phyloP scores from a whole-genome alignment of 306 rosid species.

The Fragaria vesca region DNA sequence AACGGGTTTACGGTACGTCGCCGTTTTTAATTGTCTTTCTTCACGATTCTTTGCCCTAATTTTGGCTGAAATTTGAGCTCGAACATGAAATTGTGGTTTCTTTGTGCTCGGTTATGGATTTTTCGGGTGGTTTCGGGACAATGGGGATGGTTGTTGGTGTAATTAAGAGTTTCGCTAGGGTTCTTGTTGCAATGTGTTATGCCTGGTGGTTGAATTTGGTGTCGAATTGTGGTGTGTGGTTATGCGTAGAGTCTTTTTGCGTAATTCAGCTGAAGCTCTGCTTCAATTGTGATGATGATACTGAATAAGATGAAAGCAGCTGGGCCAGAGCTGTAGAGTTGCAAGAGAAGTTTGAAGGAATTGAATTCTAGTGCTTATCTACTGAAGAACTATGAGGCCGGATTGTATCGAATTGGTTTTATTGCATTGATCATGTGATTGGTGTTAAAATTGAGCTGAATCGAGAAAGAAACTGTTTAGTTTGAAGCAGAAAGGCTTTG shows the following conservation, averaged over 20 bases:
- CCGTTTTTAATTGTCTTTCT: not conserved
- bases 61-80: not conserved
- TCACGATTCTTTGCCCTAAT: not conserved
- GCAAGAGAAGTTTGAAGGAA: not conserved
- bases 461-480: not conserved
- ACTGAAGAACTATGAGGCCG: not conserved
- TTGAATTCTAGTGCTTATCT: not conserved
- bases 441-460: slow-evolving; percentile 6
- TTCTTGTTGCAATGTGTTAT: slow-evolving; percentile 10
- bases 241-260: not conserved
- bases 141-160: slow-evolving; percentile 29
- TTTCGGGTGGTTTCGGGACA: slow-evolving; percentile 29
- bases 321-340: slow-evolving; percentile 8
- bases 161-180: slow-evolving; percentile 22
- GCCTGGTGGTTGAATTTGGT: not conserved
- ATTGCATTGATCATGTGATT: not conserved
- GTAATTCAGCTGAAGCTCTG: slow-evolving; percentile 7
- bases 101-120: slow-evolving; percentile 22
- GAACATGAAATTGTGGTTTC: not conserved
- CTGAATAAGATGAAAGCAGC: slow-evolving; percentile 5
- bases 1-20: slow-evolving; percentile 80
- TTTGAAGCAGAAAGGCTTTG: not conserved
- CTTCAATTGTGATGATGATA: slow-evolving; percentile 6
- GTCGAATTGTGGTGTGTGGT: not conserved
- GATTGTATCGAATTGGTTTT: not conserved